phyloP scores from a whole-genome alignment of 345 rosid species.

The Zanthoxylum bungeanum region DNA sequence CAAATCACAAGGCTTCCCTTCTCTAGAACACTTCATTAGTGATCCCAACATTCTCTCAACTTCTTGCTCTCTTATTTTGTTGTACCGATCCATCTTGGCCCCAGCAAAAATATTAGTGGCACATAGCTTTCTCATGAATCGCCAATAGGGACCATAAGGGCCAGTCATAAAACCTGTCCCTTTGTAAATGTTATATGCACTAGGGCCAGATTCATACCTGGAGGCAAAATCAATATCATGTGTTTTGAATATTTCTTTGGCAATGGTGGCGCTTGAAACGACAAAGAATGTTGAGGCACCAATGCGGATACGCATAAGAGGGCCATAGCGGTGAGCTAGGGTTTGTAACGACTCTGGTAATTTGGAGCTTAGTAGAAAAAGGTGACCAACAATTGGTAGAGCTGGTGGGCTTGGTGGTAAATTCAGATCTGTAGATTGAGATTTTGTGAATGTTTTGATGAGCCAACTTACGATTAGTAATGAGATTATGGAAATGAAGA shows the following conservation, averaged over 20 bases:
- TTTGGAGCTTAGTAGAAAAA: constrained; percentile 30
- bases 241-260: constrained; percentile 45
- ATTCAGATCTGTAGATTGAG: background rate
- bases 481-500: constrained; percentile 12
- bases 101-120: constrained; percentile 53
- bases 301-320: constrained; percentile 31
- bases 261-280: constrained; percentile 22
- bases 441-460: constrained; percentile 10
- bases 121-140: constrained; percentile 69
- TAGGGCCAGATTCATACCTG: constrained; percentile 51
- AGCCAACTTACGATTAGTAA: constrained; percentile 16
- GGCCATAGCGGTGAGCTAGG: constrained; percentile 31
- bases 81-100: constrained; percentile 47
- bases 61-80: constrained; percentile 51
- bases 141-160: constrained; percentile 64
- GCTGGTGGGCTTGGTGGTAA: constrained; percentile 40
- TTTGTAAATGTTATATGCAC: constrained; percentile 48
- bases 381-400: constrained; percentile 45
- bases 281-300: constrained; percentile 27
- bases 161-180: constrained; percentile 52
- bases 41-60: constrained; percentile 36
- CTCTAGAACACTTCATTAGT: constrained; percentile 23
- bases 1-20: constrained; percentile 45
- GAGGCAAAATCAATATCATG: constrained; percentile 53
- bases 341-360: constrained; percentile 26